Evolutionary conservation across 768 basidiomycete species (phyloP), one percentile per base, ranked within the genome.

Genomic region (Tricholoma sp.): DNA sequence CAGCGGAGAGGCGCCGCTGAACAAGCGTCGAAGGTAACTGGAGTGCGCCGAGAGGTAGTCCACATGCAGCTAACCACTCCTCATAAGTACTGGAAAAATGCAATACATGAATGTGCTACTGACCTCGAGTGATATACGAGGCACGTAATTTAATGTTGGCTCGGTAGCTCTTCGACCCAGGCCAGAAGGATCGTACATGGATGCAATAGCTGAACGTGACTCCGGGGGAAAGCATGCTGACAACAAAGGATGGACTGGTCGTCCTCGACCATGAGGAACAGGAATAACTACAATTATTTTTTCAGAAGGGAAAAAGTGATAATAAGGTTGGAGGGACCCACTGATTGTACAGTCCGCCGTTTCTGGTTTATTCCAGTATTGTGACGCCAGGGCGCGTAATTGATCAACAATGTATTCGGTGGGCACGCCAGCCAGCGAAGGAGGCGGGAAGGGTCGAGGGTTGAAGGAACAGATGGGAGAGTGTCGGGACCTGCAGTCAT

Each of bases 11-110:
- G 83, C 76, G 28, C 88, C 89, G 61, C 81, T 83, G 66, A 94
- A 82, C 41, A 94, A 77, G 7, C 79, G 80, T 36, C 85, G 77
- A 47, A 94, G 74, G 53, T 92, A 83, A 42, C 78, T 77, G 0
- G 91, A 94, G 68, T 93, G 90, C 15, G 89, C 84, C n/a, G 84
- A 82, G 44, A 96, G 80, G 65, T 87, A 91, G 66, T 90, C 89
- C 59, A 82, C 77, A 64, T 96, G 93, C 28, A 94, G 73, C 90
- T 92, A 62, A 24, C 24, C 49, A 41, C 31, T 28, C 53, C 41
- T 61, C 50, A 61, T 55, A 18, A 62, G 48, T 48, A 47, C 47
- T 20, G 18, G 44, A 17, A 34, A 13, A 17, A 34, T 50, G 8
- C 12, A 20, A 47, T 24, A 17, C 15, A 28, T 32, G 15, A 29